Evolutionary conservation across 345 rosid species (phyloP).

Genomic region (Dipteronia sinensis): DNA sequence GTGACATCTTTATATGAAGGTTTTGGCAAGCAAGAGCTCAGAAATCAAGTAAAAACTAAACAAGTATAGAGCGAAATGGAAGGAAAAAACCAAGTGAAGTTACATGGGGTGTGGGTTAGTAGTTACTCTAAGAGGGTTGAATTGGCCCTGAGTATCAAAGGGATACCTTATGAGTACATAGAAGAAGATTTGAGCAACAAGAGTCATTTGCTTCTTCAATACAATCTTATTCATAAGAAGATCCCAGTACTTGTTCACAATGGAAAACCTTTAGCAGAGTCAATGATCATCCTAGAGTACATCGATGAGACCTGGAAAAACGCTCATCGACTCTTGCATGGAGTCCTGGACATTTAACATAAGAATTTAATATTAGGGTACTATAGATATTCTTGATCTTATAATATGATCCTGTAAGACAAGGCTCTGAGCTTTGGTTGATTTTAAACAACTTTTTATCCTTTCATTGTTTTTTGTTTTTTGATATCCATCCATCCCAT

Average conservation of each 20-base stretch:
- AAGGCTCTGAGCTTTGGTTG: neutral
- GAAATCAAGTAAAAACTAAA: neutral
- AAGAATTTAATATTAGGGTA: neutral
- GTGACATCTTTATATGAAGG: neutral
- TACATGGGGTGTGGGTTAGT: conserved; percentile 35
- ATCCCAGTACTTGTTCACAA: conserved; percentile 52
- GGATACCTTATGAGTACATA: conserved; percentile 35
- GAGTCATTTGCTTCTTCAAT: conserved; percentile 33
- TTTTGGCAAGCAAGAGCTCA: neutral
- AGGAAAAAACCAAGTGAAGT: conserved; percentile 37
- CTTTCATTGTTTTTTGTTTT: neutral
- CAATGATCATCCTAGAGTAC: conserved; percentile 43
- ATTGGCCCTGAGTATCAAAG: conserved; percentile 43
- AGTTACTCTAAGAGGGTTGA: conserved; percentile 37
- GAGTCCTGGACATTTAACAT: neutral
- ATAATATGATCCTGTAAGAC: neutral
- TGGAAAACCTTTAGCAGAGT: conserved; percentile 44
- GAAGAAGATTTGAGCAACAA: conserved; percentile 51
- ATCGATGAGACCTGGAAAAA: conserved; percentile 48
- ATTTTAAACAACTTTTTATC: neutral
- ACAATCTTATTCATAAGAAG: conserved; percentile 45
- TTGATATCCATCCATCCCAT: neutral
- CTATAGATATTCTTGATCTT: too few relatives aligned
- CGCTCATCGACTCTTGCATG: conserved; percentile 37
- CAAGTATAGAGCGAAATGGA: conserved; percentile 26